Base-by-base conservation (phyloP, 2,329 filamentous ascomycete genomes). In the Amauroascus verrucosus region DNA sequence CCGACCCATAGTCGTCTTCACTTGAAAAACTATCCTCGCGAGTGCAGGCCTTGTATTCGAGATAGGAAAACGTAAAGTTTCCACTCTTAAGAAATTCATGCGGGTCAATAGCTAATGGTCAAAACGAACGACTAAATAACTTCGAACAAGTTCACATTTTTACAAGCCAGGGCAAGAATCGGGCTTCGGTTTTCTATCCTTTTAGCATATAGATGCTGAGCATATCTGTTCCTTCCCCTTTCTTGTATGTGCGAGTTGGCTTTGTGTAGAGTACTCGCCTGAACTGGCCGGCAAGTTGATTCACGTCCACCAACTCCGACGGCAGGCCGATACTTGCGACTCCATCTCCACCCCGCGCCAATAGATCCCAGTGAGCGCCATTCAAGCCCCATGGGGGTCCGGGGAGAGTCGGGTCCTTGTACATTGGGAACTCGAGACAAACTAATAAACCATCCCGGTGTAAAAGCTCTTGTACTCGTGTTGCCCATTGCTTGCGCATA, bases 401-500 rank as follows among this genome's bases (percentile, higher is more conserved):
- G 4, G 63, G 64, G 7, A 63, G 56, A 35, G 56, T 62, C 3
- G 62, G 61, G 44, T 65, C 59, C 57, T 72, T 73, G 54, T 65
- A 70, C 40, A 72, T 54, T 0, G 71, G 71, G 52, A 72, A 72
- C 55, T 72, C 70, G 22, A 73, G 60, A 54, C 81, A 83, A 49
- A 84, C 64, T 24, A 84, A 70, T 35, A 75, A 71, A 20, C 80
- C 79, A 60, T 64, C 62, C 5, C 72, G 71, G 18, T 67, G 59
- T 28, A 84, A 70, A 37, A 83, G 71, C 37, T 75, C 64, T 13
- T 69, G 61, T 66, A 79, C 77, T 51, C 77, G 71, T 54, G 66
- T 64, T 18, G 79, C 76, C 81, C 80, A 84, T 22, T 64, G 64
- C 3, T 75, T 72, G 28, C 81, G 74, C 53, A 75, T 68, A 2